Percentiles rank a stretch among this genome's conserved stretches.
phyloP scores from a whole-genome alignment of 345 rosid species.

The Pugionium dolabratum region DNA sequence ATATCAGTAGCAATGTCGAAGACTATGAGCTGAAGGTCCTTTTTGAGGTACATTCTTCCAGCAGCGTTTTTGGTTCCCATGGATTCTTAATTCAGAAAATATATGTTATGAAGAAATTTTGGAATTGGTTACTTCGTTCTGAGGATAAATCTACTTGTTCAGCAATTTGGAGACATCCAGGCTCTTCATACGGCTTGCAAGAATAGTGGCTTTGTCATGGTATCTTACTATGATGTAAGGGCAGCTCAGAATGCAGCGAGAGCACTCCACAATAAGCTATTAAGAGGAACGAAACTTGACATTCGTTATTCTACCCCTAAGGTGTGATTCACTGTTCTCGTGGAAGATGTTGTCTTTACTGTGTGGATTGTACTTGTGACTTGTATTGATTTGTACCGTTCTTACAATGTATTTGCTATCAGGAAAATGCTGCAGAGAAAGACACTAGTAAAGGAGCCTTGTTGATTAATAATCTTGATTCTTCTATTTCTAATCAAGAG shows the following conservation, averaged over 20 bases:
- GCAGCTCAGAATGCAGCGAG: slow-evolving; percentile 80
- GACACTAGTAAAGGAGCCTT: slow-evolving; percentile 61
- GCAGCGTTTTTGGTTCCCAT: slow-evolving; percentile 25
- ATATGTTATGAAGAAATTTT: not conserved
- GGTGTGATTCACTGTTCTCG: slow-evolving; percentile 42
- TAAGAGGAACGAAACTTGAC: slow-evolving; percentile 74
- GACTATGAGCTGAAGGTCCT: slow-evolving; percentile 76
- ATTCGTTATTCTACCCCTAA: slow-evolving; percentile 79
- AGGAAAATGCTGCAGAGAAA: slow-evolving; percentile 60
- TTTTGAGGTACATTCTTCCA: slow-evolving; percentile 68
- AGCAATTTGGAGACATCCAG: slow-evolving; percentile 90
- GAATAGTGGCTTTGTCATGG: slow-evolving; percentile 76
- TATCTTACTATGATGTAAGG: slow-evolving; percentile 89
- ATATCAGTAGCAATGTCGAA: slow-evolving; percentile 68
- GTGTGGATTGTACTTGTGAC: not conserved
- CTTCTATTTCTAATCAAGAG: slow-evolving; percentile 62
- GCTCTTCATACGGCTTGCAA: slow-evolving; percentile 76
- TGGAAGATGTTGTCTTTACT: slow-evolving; percentile 22
- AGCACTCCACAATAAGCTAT: slow-evolving; percentile 64
- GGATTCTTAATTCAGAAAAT: not conserved
- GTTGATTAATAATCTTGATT: slow-evolving; percentile 59
- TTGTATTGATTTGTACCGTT: slow-evolving; percentile 22
- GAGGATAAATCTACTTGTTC: slow-evolving; percentile 35
- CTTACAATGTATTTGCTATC: slow-evolving; percentile 26
- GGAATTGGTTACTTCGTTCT: not conserved